phyloP scores from a whole-genome alignment of 73 alveolate genomes.

The Tetrahymena borealis region DNA sequence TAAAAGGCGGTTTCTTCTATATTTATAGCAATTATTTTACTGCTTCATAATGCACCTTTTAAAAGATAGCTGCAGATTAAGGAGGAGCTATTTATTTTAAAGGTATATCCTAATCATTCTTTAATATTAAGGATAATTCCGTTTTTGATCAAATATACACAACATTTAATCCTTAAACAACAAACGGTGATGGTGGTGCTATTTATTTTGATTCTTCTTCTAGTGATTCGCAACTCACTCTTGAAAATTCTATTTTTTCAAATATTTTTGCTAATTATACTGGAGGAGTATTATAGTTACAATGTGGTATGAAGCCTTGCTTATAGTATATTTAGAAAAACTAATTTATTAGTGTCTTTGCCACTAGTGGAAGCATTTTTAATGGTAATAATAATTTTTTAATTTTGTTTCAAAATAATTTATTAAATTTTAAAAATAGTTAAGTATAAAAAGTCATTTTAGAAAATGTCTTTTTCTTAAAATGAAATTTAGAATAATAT shows the following conservation, averaged over 20 bases:
- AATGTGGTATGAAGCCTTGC: background rate
- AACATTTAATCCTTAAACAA: background rate
- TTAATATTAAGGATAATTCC: background rate
- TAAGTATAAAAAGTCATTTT: background rate
- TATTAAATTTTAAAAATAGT: too few species aligned
- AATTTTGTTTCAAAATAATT: too few species aligned
- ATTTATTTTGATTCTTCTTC: background rate
- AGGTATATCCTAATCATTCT: too few species aligned
- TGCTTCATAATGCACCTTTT: background rate
- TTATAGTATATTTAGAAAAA: background rate
- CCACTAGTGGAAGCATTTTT: background rate
- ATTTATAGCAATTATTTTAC: background rate
- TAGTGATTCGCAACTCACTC: background rate
- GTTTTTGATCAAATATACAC: background rate
- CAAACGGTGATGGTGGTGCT: background rate
- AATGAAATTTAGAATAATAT: background rate
- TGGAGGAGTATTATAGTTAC: background rate
- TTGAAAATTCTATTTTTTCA: background rate
- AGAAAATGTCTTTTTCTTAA: background rate
- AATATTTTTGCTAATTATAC: background rate
- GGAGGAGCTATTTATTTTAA: background rate
- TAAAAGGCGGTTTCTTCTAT: background rate
- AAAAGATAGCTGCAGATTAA: background rate
- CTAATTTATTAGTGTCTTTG: background rate
- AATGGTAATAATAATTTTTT: too few species aligned